phyloP scores from a whole-genome alignment of 768 basidiomycete species.

The Daedaleopsis sinensis region DNA sequence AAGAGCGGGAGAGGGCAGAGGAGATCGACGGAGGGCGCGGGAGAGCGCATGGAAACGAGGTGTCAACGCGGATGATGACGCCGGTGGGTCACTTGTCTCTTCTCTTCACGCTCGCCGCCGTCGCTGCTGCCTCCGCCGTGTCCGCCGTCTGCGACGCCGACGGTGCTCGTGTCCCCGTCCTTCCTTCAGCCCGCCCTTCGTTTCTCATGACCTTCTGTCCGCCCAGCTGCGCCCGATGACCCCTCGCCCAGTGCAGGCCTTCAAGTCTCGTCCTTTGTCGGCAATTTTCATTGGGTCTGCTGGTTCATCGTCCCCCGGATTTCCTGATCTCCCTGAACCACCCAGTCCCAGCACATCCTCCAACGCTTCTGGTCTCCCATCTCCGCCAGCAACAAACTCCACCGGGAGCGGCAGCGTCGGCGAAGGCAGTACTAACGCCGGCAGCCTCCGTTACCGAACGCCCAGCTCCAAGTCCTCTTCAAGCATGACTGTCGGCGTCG shows the following conservation, averaged over 20 bases:
- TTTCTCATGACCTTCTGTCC: conserved; percentile 22
- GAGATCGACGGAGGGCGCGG: conserved; percentile 15
- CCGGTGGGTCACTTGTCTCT: conserved; percentile 21
- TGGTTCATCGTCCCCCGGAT: conserved; percentile 43
- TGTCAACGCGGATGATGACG: conserved; percentile 22
- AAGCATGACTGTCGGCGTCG: conserved; percentile 45
- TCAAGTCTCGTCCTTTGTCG: conserved; percentile 58
- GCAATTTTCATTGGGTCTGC: conserved; percentile 60
- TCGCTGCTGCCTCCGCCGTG: conserved; percentile 24
- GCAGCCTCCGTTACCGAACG: conserved; percentile 41
- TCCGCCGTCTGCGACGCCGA: conserved; percentile 27
- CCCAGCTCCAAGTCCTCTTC: conserved; percentile 31
- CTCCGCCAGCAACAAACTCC: conserved; percentile 85
- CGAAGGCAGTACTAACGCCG: conserved; percentile 47
- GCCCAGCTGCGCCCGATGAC: conserved; percentile 44
- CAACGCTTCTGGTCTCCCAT: conserved; percentile 72
- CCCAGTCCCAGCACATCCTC: conserved; percentile 57
- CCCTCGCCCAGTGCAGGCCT: conserved; percentile 46
- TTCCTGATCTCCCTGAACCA: conserved; percentile 74
- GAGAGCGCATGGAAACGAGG: conserved; percentile 25
- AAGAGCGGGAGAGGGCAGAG: background rate
- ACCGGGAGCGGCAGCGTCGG: conserved; percentile 81
- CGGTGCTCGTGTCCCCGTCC: conserved; percentile 19
- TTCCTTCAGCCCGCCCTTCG: conserved; percentile 18
- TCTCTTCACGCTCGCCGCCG: conserved; percentile 23